Evolutionary conservation across 2,329 filamentous ascomycete species (phyloP), one percentile per base, ranked within the genome.

Genomic region (Myrmaecium sp.): DNA sequence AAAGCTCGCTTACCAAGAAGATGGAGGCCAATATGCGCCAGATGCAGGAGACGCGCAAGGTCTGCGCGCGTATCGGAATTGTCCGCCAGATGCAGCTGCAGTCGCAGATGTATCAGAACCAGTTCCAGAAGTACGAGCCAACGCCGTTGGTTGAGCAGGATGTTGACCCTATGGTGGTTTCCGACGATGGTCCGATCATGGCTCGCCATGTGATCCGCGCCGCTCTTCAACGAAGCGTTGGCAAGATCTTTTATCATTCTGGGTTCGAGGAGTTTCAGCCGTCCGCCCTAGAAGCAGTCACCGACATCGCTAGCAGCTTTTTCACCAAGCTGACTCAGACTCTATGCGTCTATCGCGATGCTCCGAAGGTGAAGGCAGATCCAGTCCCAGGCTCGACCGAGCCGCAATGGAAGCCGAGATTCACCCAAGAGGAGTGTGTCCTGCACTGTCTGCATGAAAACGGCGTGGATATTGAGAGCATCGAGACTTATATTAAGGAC

Each of bases 51-150:
- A 98, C 89, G 1, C 69, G 89, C 39, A 95, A 94, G 47, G 67
- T 98, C 16, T 92, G 83, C 42, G 83, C 83, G 7, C 98, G 95
- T 55, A 93, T 98, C 47, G 76, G 81, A 25, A 82, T 98, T 34
- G 89, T 98, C 48, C 98, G 95, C 58, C 89, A 98, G 57, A 98
- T 98, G 89, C 89, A 98, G 55, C 71, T 95, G 28, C 89, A 98
- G 51, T 81, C 83, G 27, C 89, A 89, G 78, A 79, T 92, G 47
- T 98, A 98, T 47, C 79, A 84, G 44, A 98, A 98, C 44, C 89
- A 98, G 50, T 98, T 98, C 42, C 83, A 86, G 36, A 94, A 93
- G 54, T 93, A 92, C 46, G 81, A 93, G 35, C 79, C 79, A 1
- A 76, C 86, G 45, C 80, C 82, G 1, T 94, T 98, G 35, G 57